Evolutionary conservation across 805 yeast genomes (phyloP), one percentile per base, ranked within the genome.

Genomic region (Ogataea corticis): DNA sequence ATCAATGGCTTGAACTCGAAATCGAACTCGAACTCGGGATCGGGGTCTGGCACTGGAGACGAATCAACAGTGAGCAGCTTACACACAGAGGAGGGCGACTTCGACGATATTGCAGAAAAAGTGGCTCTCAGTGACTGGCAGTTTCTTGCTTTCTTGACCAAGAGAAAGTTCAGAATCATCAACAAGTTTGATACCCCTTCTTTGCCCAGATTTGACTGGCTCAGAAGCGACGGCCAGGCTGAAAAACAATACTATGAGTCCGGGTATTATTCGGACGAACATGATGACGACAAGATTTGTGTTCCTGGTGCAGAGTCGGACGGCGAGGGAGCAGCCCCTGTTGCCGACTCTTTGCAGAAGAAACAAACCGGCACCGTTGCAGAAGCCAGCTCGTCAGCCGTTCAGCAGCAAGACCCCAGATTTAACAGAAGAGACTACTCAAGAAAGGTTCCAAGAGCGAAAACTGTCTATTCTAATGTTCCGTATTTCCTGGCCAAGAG

Each of bases 401-500:
- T 21, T 21, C 25, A 21, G 25, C 25, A 5, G 11, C 55, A 57
- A 30, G 63, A 62, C 40, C 58, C 66, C n/a, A 42, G 56, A n/a
- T 59, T 60, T 41, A 67, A 68, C 42, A 66, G 66, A 37, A 62
- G 77, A 51, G 91, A 85, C 61, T 83, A 80, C 57, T 68, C 66
- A 27, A 62, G 69, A 16, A 58, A 52, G 37, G 55, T 49, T 21
- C 32, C 39, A 4, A 49, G 62, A 4, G 7, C 30, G 1, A 23
- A 25, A 7, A 17, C 14, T 11, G 45, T 33, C 9, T 16, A 33
- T 4, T 16, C 39, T 1, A 41, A 45, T 9, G 76, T 83, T 6
- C 82, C 90, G 0, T 85, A 83, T 57, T 67, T 75, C 30, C 72
- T 73, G 41, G 94, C 95, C 2, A 70, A 82, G 53, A 70, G 83